phyloP scores from a whole-genome alignment of 1,284 basidiomycete species.

The Cryptococcus jaspeensis region DNA sequence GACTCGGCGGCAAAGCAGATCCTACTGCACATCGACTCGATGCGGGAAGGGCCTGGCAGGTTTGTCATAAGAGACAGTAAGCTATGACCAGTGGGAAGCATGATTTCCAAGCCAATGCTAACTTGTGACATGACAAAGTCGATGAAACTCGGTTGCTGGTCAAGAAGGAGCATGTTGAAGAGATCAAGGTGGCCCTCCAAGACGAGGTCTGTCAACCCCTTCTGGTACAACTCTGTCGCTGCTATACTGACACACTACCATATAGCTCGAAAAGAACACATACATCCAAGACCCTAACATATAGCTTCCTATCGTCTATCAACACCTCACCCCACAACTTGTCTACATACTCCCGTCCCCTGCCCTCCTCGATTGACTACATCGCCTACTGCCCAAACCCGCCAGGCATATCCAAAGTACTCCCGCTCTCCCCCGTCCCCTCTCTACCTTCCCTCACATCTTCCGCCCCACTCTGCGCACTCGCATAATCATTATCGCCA shows the following conservation, averaged over 20 bases:
- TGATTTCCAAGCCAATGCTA: background rate
- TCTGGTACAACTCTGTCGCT: background rate
- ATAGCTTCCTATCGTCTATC: slow-evolving; percentile 5
- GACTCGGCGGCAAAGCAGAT: slow-evolving; percentile 50
- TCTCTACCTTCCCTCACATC: background rate
- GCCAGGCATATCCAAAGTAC: background rate
- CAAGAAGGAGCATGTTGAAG: slow-evolving; percentile 37
- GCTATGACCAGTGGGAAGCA: slow-evolving; percentile 8
- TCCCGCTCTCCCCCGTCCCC: background rate
- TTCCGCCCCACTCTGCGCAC: slow-evolving; percentile 17
- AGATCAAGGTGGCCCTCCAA: slow-evolving; percentile 36
- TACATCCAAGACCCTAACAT: slow-evolving; percentile 40
- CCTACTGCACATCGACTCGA: slow-evolving; percentile 39
- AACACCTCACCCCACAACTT: background rate
- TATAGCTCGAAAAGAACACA: slow-evolving; percentile 48
- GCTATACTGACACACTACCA: background rate
- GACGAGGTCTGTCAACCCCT: slow-evolving; percentile 32
- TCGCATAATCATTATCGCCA: slow-evolving; percentile 16
- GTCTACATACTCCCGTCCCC: background rate
- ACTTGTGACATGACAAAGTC: slow-evolving; percentile 15
- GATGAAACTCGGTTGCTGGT: slow-evolving; percentile 45
- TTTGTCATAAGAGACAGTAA: slow-evolving; percentile 42
- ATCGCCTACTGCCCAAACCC: background rate
- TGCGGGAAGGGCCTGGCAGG: slow-evolving; percentile 34
- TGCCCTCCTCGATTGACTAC: too few species aligned